Evolutionary conservation across 2,329 filamentous ascomycete genomes (phyloP).

Genomic region (Sporothrix schenckii): DNA sequence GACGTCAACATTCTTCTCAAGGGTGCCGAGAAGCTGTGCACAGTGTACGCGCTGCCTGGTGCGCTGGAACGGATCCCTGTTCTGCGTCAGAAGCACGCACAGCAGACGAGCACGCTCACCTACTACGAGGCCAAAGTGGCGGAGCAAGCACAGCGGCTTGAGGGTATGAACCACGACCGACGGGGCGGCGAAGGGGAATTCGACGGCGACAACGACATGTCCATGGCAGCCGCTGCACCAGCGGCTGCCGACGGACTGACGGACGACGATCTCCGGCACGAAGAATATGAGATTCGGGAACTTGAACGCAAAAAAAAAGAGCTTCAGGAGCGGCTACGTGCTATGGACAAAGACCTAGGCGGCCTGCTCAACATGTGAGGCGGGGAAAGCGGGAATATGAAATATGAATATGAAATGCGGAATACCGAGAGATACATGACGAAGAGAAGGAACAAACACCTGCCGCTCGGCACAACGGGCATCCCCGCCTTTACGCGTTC

Average conservation of each 20-base stretch:
- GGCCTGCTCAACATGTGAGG: conserved; percentile 57
- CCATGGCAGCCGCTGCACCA: conserved; percentile 47
- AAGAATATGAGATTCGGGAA: conserved; percentile 67
- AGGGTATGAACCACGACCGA: conserved; percentile 69
- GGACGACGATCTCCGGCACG: conserved; percentile 67
- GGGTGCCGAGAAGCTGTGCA: conserved; percentile 87
- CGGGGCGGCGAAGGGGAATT: conserved; percentile 57
- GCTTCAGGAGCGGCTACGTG: conserved; percentile 55
- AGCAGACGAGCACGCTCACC: conserved; percentile 71
- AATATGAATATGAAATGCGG: no score
- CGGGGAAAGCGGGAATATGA: no score
- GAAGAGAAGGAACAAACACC: not conserved
- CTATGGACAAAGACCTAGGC: conserved; percentile 61
- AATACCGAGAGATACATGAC: not conserved
- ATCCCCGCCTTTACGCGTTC: not conserved
- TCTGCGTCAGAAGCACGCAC: conserved; percentile 70
- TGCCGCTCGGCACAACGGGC: conserved; percentile 6
- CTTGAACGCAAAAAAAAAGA: conserved; percentile 61
- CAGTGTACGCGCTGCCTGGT: conserved; percentile 81
- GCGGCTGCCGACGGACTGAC: conserved; percentile 51
- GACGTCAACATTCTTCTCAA: conserved; percentile 83
- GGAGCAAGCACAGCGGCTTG: conserved; percentile 73
- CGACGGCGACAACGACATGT: conserved; percentile 55
- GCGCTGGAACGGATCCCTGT: conserved; percentile 74
- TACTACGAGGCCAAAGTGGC: conserved; percentile 81